A percentile compares a stretch with the other conserved stretches of the same genome.
phyloP scores from a whole-genome alignment of 805 yeast genomes.

The Cyberlindnera japonica region DNA sequence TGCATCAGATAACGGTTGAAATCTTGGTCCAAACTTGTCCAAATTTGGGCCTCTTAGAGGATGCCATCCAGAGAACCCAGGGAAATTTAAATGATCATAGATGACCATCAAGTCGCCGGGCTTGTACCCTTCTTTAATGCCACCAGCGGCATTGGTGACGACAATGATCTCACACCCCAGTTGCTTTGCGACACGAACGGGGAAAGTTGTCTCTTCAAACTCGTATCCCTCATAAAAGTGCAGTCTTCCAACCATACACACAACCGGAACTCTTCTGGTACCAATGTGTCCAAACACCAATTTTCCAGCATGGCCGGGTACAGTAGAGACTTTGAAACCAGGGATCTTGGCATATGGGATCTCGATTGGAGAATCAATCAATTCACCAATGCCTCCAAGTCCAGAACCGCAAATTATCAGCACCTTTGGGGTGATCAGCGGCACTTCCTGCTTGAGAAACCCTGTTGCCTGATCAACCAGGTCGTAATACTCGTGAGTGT shows the following conservation, averaged over 20 bases:
- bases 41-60: conserved; percentile 87
- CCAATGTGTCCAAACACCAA: conserved; percentile 78
- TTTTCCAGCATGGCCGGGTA: conserved; percentile 85
- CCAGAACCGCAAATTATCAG: conserved; percentile 95
- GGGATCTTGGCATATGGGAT: conserved; percentile 71
- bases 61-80: conserved; percentile 86
- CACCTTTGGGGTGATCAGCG: conserved; percentile 47
- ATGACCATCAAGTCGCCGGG: conserved; percentile 93
- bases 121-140: conserved; percentile 57
- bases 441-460: conserved; percentile 12
- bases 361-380: conserved; percentile 37
- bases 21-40: conserved; percentile 78
- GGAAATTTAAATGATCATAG: conserved; percentile 83
- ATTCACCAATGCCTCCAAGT: conserved; percentile 74
- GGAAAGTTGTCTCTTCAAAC: conserved; percentile 80
- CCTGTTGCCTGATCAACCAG: conserved; percentile 19
- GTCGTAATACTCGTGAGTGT: conserved; percentile 13
- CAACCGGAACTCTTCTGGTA: conserved; percentile 63
- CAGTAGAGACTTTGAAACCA: conserved; percentile 77
- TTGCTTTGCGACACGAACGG: conserved; percentile 68
- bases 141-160: conserved; percentile 98
- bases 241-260: conserved; percentile 91
- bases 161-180: conserved; percentile 61
- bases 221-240: conserved; percentile 91
- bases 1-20: conserved; percentile 85